Evolutionary conservation across 805 yeast genomes (phyloP).

Genomic region (Saccharomycopsis lassenensis): DNA sequence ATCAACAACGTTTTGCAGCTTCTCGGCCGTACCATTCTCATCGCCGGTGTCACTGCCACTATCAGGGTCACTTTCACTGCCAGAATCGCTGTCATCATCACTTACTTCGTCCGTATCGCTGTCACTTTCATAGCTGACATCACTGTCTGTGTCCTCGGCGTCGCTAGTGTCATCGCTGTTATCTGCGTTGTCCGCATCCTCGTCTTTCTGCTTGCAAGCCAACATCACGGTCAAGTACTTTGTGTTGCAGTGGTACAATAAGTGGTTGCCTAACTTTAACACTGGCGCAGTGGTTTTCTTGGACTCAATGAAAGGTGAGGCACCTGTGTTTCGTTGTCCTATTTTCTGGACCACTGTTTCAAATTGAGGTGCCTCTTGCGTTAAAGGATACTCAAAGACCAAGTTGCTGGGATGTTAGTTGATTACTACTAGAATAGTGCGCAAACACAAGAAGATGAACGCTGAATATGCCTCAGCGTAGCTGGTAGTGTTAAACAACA

Average conservation of each 20-base stretch:
- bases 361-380: constrained; percentile 25
- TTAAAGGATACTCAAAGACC: constrained; percentile 29
- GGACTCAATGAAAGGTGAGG: constrained; percentile 18
- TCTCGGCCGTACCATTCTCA: background rate
- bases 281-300: constrained; percentile 12
- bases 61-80: background rate
- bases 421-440: too few species aligned
- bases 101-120: constrained; percentile 16
- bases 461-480: background rate
- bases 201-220: background rate
- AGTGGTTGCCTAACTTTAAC: constrained; percentile 3
- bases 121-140: constrained; percentile 13
- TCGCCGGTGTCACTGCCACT: constrained; percentile 3
- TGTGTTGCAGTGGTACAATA: constrained; percentile 9
- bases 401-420: too few species aligned
- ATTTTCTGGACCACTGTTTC: constrained; percentile 22
- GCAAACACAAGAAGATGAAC: background rate
- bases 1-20: constrained; percentile 6
- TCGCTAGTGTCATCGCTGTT: background rate
- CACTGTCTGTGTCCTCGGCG: constrained; percentile 2
- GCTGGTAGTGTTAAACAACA: background rate
- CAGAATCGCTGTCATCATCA: constrained; percentile 7
- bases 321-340: constrained; percentile 16
- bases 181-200: background rate
- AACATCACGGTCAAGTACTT: constrained; percentile 9